Percentiles rank a stretch among this genome's conserved stretches.
Evolutionary conservation across 352 stramenopile species (phyloP).

Genomic region (Pythium coloratum): DNA sequence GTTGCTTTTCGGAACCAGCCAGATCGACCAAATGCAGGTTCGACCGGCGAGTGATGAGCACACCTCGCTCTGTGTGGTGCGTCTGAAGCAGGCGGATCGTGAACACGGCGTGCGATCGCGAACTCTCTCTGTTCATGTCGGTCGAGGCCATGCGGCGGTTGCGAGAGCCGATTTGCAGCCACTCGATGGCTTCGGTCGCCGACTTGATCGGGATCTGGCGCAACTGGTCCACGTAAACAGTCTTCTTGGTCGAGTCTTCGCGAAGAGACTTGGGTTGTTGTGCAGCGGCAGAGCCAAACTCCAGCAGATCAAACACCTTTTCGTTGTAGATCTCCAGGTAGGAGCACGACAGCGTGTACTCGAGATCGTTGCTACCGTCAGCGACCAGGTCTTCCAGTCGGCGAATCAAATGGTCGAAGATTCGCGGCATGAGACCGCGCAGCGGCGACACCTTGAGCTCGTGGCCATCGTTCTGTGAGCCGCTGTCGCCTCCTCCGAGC

Average conservation of each 20-base stretch:
- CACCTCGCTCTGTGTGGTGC: conserved; percentile 54
- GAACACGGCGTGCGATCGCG: conserved; percentile 97
- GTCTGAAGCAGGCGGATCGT: conserved; percentile 92
- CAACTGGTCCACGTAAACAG: conserved; percentile 82
- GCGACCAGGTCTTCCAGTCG: conserved; percentile 44
- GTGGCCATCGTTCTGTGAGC: conserved; percentile 30
- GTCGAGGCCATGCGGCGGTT: conserved; percentile 95
- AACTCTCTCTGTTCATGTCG: conserved; percentile 97
- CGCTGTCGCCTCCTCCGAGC: conserved; percentile 44
- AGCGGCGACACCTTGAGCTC: conserved; percentile 51
- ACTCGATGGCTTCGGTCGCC: conserved; percentile 67
- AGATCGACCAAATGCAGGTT: conserved; percentile 87
- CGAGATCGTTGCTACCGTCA: conserved; percentile 46
- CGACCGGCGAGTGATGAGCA: conserved; percentile 66
- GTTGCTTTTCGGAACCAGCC: conserved; percentile 86
- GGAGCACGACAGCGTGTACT: conserved; percentile 75
- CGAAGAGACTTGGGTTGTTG: conserved; percentile 68
- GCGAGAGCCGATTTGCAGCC: conserved; percentile 68
- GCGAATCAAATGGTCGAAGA: conserved; percentile 83
- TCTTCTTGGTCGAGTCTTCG: conserved; percentile 69
- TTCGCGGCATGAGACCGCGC: conserved; percentile 77
- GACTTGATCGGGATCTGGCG: conserved; percentile 62
- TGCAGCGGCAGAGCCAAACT: conserved; percentile 43
- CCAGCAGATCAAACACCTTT: conserved; percentile 86
- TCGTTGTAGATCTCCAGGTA: conserved; percentile 93